A percentile compares a stretch with the other conserved stretches of the same genome.
These are phyloP conservation scores for Neurospora sp. DNA, from an alignment of 495 filamentous ascomycete genomes.

Conservation along the genomic window DNA sequence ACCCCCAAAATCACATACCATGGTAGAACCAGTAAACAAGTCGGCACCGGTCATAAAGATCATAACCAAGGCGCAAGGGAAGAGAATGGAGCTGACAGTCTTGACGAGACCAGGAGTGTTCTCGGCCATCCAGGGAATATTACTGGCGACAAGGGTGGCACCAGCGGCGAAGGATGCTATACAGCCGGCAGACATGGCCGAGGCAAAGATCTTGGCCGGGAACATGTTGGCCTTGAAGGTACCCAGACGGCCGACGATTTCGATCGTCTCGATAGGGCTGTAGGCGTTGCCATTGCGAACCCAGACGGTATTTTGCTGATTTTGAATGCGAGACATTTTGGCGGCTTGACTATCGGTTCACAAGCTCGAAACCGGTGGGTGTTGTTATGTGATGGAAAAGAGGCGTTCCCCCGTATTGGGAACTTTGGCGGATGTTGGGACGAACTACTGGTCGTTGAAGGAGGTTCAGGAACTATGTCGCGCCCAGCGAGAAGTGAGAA, in stretches of 20 bases:
- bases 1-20: slow-evolving; percentile 27
- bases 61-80: slow-evolving; percentile 49
- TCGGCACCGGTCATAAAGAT: slow-evolving; percentile 51
- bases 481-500: background rate
- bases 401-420: background rate
- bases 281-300: slow-evolving; percentile 15
- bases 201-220: slow-evolving; percentile 45
- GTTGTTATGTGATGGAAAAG: background rate
- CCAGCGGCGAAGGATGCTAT: slow-evolving; percentile 46
- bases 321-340: background rate
- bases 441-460: background rate
- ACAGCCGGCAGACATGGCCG: slow-evolving; percentile 42
- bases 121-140: slow-evolving; percentile 49
- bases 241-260: slow-evolving; percentile 36
- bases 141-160: slow-evolving; percentile 39
- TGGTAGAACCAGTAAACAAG: slow-evolving; percentile 49
- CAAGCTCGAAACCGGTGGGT: background rate
- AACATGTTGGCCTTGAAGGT: slow-evolving; percentile 43
- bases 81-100: slow-evolving; percentile 44
- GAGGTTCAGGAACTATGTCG: background rate
- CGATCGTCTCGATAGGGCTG: slow-evolving; percentile 36
- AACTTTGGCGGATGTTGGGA: background rate
- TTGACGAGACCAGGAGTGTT: slow-evolving; percentile 52
- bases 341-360: background rate
- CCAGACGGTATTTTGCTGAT: background rate